phyloP scores from a whole-genome alignment of 192 early-diverging fungal species.

The Coemansia sp. region DNA sequence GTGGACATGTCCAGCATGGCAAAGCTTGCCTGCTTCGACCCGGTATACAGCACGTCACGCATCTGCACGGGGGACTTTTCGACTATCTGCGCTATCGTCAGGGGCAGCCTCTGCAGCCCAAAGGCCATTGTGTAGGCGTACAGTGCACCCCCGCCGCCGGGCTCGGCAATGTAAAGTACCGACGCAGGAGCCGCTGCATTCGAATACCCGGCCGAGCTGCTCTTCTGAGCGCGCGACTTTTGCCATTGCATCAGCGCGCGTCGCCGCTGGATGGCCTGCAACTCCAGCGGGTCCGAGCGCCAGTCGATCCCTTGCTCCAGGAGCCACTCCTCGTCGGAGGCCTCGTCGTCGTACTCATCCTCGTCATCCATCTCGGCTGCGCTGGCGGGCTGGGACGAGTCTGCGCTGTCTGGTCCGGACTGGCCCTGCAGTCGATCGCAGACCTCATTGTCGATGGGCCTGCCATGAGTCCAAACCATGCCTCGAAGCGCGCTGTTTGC shows the following conservation, averaged over 20 bases:
- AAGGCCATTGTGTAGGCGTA: conserved; percentile 35
- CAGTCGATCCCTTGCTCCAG: conserved; percentile 51
- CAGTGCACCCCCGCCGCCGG: conserved; percentile 43
- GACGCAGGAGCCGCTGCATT: not conserved
- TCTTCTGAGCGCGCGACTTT: not conserved
- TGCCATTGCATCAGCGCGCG: conserved; percentile 28
- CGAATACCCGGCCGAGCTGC: not conserved
- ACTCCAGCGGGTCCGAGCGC: conserved; percentile 40
- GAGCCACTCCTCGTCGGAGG: conserved; percentile 45
- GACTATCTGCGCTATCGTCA: conserved; percentile 69
- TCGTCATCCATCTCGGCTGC: not conserved
- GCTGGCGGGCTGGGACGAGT: no score
- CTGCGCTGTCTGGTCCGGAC: no score
- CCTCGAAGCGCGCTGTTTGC: conserved; percentile 13
- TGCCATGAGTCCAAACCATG: conserved; percentile 35
- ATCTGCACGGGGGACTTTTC: conserved; percentile 55
- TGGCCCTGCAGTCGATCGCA: no score
- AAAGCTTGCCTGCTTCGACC: conserved; percentile 63
- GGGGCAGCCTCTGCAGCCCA: conserved; percentile 58
- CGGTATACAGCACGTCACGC: conserved; percentile 60
- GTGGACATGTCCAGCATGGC: conserved; percentile 65
- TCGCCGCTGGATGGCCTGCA: conserved; percentile 31
- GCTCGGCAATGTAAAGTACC: conserved; percentile 45
- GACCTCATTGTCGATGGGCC: no score
- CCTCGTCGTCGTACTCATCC: conserved; percentile 8